These are phyloP conservation scores for Phylloporus scabripes DNA, from an alignment of 768 basidiomycete genomes.

Conservation along the genomic window DNA sequence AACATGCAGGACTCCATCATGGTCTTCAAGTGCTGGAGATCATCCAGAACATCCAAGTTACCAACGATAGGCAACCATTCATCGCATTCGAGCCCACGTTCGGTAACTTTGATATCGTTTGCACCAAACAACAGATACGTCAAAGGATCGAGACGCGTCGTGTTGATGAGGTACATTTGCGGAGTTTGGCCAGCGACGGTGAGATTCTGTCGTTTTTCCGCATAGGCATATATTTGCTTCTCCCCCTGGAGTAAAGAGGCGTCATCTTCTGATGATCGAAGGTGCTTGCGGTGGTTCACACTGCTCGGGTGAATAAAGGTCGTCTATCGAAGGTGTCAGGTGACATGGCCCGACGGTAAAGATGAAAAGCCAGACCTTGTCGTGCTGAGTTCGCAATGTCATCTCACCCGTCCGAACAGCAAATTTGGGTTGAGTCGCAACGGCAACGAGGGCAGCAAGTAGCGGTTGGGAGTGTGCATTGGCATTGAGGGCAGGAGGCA, in stretches of 20 bases:
- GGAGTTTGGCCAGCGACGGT: slow-evolving; percentile 41
- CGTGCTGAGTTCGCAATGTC: slow-evolving; percentile 66
- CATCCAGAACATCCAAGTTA: slow-evolving; percentile 67
- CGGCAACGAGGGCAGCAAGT: slow-evolving; percentile 76
- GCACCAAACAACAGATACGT: slow-evolving; percentile 91
- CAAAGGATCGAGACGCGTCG: slow-evolving; percentile 82
- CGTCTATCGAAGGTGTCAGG: slow-evolving; percentile 37
- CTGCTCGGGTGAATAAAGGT: slow-evolving; percentile 82
- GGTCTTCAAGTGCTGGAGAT: slow-evolving; percentile 74
- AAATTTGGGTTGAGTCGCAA: slow-evolving; percentile 88
- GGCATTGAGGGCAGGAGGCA: slow-evolving; percentile 64
- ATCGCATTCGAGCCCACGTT: slow-evolving; percentile 79
- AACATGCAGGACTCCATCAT: slow-evolving; percentile 81
- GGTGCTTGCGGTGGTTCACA: slow-evolving; percentile 69
- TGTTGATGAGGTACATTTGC: slow-evolving; percentile 70
- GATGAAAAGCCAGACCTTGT: slow-evolving; percentile 56
- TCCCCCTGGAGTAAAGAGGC: slow-evolving; percentile 32
- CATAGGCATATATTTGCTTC: slow-evolving; percentile 77
- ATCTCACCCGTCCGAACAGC: slow-evolving; percentile 69
- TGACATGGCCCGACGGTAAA: slow-evolving; percentile 2
- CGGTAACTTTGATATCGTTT: slow-evolving; percentile 62
- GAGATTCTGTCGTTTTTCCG: slow-evolving; percentile 79
- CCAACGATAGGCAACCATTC: slow-evolving; percentile 85
- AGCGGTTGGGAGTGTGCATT: slow-evolving; percentile 74
- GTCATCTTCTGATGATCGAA: slow-evolving; percentile 18